Evolutionary conservation across 2,329 filamentous ascomycete species (phyloP), one percentile per base, ranked within the genome.

Genomic region (Fusarium veterinarium): DNA sequence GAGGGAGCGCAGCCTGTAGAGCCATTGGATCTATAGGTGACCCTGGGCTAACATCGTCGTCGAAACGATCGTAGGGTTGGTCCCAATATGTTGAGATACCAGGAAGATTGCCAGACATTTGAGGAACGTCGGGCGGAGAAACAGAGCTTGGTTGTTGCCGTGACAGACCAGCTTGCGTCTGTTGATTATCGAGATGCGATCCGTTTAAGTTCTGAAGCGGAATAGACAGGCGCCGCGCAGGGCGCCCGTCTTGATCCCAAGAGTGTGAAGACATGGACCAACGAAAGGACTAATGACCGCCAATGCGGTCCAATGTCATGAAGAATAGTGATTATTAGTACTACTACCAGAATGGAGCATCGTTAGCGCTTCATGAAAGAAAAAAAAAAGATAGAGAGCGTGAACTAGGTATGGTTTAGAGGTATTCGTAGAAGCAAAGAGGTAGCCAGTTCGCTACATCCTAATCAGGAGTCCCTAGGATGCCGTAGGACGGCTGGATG

Each of bases 151-250:
- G 57, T 25, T 72, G 67, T 33, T 71, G 68, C 11, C 46, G 57
- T 25, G 64, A 48, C 23, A 63, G 62, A 37, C 63, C 71, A 41
- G 60, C 49, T 31, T 64, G 64, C 28, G 64, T 42, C 41, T 70
- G 55, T 40, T 67, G 52, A 44, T 63, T 53, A 33, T 69, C 65
- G 37, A 66, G 66, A 33, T 72, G 64, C 17, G 75, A 59, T 37
- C 72, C 71, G 60, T 81, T 79, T 40, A 93, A 84, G 75, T 91
- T 89, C 81, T 91, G 91, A 65, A 95, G 85, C 67, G 92, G 92
- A 83, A 96, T 95, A 70, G 91, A 91, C 77, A 74, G 79, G 59
- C 74, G 77, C 64, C 75, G 76, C 56, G 64, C 65, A 61, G 75
- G 67, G 66, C 75, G 73, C 73, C 73, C 73, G 49, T 78, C 76